A percentile compares a stretch with the other conserved stretches of the same genome.
Evolutionary conservation across 441 rosid species (phyloP).

Genomic region (Croton setiger): DNA sequence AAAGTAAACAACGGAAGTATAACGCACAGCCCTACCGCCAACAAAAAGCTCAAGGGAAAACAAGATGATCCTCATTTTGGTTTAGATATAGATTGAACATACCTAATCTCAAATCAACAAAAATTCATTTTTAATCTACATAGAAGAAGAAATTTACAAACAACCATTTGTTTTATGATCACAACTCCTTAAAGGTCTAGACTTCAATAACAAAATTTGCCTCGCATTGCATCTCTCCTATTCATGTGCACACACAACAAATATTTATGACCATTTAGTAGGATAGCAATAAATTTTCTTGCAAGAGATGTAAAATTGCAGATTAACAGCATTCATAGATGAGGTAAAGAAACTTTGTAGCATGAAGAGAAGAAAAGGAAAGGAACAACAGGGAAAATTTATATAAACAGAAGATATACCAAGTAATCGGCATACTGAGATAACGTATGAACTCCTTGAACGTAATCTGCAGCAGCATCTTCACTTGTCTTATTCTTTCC

Average conservation of each 20-base stretch:
- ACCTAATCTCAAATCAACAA: not conserved
- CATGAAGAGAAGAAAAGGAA: not conserved
- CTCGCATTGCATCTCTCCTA: not conserved
- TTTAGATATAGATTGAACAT: not conserved
- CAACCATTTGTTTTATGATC: not conserved
- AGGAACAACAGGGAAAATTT: not conserved
- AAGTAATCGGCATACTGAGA: conserved; percentile 98
- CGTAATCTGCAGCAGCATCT: conserved; percentile 92
- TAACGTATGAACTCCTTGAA: conserved; percentile 94
- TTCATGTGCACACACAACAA: not conserved
- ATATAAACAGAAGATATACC: conserved; percentile 38
- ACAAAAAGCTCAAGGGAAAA: not conserved
- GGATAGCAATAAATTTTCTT: not conserved
- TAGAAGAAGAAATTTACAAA: not conserved
- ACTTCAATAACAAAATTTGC: conserved; percentile 1
- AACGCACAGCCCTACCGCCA: not conserved
- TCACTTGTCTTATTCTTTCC: conserved; percentile 97
- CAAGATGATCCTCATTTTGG: not conserved
- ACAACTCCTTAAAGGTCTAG: not conserved
- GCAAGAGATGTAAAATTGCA: not conserved
- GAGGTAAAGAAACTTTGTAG: not conserved
- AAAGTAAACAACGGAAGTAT: too few relatives aligned
- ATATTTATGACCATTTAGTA: not conserved
- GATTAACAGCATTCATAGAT: not conserved
- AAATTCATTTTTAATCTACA: not conserved